Conservation (phyloP, 164 flowering plant genomes). For the Aristolochia californica region DNA sequence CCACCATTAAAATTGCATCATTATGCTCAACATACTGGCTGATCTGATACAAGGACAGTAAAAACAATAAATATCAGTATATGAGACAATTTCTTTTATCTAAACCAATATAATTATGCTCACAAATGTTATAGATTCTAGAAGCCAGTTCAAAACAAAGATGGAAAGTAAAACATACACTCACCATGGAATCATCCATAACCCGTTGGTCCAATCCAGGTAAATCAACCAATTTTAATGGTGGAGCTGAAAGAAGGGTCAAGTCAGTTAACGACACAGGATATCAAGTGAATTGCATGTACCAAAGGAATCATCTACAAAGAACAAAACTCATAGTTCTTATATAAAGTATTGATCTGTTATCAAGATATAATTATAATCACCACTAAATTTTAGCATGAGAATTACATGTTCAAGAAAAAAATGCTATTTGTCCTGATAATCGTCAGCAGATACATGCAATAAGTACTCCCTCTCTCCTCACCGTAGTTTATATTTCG, state of each 20-base stretch:
- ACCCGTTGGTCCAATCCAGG: constrained; percentile 95
- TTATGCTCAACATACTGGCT: constrained; percentile 69
- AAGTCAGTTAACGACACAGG: no score
- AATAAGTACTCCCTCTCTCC: no score
- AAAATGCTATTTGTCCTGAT: no score
- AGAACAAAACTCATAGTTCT: no score
- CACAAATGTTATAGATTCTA: no score
- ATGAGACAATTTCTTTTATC: neutral
- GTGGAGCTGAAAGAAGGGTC: constrained; percentile 58
- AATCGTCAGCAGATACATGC: no score
- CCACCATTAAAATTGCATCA: constrained; percentile 81
- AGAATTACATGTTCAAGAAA: no score
- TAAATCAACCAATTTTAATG: constrained; percentile 82
- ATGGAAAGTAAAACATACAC: constrained; percentile 10
- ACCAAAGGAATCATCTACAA: neutral
- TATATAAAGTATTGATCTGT: no score
- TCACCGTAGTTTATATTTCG: no score
- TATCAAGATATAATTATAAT: neutral
- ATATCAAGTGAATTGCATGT: constrained; percentile 1
- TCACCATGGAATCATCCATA: constrained; percentile 80
- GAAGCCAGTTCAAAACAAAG: neutral
- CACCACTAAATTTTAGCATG: neutral
- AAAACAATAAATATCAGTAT: neutral
- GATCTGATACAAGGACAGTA: constrained; percentile 31
- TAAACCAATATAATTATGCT: no score